Percentiles rank a stretch among this genome's conserved stretches.
phyloP scores from a whole-genome alignment of 495 filamentous ascomycete genomes.

The Bacidia gigantensis region DNA sequence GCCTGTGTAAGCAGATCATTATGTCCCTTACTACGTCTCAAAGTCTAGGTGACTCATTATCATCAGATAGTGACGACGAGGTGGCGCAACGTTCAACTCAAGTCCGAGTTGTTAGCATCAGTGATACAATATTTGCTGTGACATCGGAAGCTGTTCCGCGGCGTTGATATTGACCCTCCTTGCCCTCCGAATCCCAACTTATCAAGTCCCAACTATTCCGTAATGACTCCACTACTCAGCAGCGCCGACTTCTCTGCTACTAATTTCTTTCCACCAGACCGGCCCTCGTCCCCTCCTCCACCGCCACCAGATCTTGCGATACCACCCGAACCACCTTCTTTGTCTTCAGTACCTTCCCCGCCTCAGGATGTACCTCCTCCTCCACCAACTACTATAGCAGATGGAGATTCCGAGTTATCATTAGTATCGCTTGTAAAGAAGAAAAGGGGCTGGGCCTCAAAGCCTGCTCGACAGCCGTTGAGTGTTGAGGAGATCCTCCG shows the following conservation, averaged over 20 bases:
- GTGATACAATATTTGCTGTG: too few species aligned
- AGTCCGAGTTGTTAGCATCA: too few species aligned
- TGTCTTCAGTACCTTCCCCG: constrained; percentile 42
- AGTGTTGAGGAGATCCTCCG: constrained; percentile 65
- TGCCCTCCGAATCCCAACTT: background rate
- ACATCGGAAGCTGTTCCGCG: background rate
- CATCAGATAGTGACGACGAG: too few species aligned
- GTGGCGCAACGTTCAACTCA: too few species aligned
- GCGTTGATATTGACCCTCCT: background rate
- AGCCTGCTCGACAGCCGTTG: constrained; percentile 32
- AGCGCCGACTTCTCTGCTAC: background rate
- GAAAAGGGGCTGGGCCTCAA: constrained; percentile 42
- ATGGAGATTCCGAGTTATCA: constrained; percentile 9
- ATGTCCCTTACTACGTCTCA: too few species aligned
- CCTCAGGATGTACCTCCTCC: constrained; percentile 43
- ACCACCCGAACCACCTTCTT: constrained; percentile 42
- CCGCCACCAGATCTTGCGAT: constrained; percentile 28
- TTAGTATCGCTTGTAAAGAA: constrained; percentile 27
- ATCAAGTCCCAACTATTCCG: background rate
- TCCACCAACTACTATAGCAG: constrained; percentile 25
- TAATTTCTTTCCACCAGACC: constrained; percentile 5
- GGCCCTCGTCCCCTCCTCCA: constrained; percentile 4
- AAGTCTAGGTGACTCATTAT: too few species aligned
- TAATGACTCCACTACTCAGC: background rate
- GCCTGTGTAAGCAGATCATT: background rate